Conservation (phyloP, 148 eudicot genomes). For the Vaccinium myrtillus region DNA sequence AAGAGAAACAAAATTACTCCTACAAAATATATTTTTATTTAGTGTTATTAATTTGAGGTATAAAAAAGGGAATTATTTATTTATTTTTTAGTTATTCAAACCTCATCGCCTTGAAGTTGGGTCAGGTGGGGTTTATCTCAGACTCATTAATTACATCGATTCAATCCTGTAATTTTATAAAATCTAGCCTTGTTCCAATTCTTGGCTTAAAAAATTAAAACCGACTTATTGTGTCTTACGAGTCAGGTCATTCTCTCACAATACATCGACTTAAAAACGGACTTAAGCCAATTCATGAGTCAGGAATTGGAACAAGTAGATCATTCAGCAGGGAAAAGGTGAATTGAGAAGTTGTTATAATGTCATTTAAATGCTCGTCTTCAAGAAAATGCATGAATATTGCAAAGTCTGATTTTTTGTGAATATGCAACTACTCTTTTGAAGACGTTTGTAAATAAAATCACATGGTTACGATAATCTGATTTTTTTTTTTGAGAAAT, state of each 20-base stretch:
- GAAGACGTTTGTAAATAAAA: background rate
- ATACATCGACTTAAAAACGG: no score
- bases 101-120: background rate
- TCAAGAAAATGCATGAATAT: background rate
- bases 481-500: background rate
- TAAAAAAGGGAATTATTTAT: background rate
- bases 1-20: background rate
- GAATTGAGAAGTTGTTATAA: background rate
- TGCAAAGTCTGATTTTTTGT: background rate
- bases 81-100: no score
- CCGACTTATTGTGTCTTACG: no score
- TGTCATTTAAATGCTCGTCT: background rate
- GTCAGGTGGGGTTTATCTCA: no score
- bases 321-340: no score
- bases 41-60: background rate
- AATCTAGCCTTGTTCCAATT: no score
- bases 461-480: background rate
- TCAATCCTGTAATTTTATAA: no score
- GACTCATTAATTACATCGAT: no score
- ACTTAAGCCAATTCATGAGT: no score
- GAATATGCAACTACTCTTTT: background rate
- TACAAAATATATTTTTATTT: background rate
- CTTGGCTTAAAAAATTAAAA: no score
- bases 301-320: no score
- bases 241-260: no score